phyloP scores from a whole-genome alignment of 805 yeast genomes.

The Pichia rugopelliculosa region DNA sequence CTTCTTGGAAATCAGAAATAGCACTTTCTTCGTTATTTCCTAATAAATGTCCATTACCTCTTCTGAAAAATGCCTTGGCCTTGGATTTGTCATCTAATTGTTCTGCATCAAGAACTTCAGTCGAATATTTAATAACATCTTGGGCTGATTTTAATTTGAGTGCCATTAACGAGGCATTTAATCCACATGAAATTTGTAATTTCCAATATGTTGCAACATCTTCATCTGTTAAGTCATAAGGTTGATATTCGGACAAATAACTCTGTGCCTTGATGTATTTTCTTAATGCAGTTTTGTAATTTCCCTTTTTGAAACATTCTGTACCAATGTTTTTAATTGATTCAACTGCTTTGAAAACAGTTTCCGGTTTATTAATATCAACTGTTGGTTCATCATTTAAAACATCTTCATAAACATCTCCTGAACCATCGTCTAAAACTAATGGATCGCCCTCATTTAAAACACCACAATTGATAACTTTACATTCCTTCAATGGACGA shows the following conservation, averaged over 20 bases:
- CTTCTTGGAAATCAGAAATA: constrained; percentile 54
- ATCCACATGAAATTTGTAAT: constrained; percentile 54
- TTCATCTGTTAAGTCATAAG: constrained; percentile 55
- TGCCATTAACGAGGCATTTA: constrained; percentile 71
- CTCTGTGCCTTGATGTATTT: constrained; percentile 71
- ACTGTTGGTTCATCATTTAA: constrained; percentile 68
- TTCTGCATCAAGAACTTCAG: constrained; percentile 58
- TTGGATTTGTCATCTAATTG: constrained; percentile 54
- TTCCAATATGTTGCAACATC: constrained; percentile 42
- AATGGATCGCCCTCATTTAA: constrained; percentile 49
- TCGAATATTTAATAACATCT: constrained; percentile 51
- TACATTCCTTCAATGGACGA: constrained; percentile 63
- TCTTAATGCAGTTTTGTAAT: constrained; percentile 45
- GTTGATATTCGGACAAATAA: constrained; percentile 66
- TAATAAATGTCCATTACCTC: constrained; percentile 65
- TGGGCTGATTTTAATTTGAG: constrained; percentile 52
- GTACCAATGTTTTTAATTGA: constrained; percentile 75
- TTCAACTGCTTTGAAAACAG: constrained; percentile 59
- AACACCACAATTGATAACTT: constrained; percentile 73
- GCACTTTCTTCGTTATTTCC: constrained; percentile 68
- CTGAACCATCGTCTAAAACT: constrained; percentile 66
- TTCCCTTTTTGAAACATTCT: constrained; percentile 57
- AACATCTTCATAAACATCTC: constrained; percentile 72
- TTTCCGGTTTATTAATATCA: constrained; percentile 49
- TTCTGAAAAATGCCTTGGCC: constrained; percentile 82